These are phyloP conservation scores for Geranium rotundifolium DNA, from an alignment of 345 rosid species.

Conservation along the genomic window DNA sequence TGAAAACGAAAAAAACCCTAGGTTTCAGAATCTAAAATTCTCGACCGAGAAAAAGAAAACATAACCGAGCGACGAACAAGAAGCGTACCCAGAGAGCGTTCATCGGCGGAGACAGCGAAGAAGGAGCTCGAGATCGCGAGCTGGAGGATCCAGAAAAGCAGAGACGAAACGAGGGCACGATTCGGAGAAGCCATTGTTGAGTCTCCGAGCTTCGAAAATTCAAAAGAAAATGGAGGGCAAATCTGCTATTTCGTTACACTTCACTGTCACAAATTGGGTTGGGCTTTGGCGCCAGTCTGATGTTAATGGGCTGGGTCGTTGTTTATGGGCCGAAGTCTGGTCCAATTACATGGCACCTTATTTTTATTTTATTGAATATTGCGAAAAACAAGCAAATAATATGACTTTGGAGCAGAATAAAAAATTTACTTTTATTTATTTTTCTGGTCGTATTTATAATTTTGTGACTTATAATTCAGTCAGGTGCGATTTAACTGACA, in stretches of 20 bases:
- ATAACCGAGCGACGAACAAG: not conserved
- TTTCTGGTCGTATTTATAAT: too few relatives aligned
- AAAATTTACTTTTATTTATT: too few relatives aligned
- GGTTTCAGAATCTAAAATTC: slow-evolving; percentile 5
- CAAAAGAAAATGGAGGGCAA: not conserved
- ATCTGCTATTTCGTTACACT: not conserved
- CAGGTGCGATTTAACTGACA: too few relatives aligned
- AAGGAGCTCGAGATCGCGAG: slow-evolving; percentile 14
- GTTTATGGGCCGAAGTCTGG: too few relatives aligned
- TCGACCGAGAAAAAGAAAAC: not conserved
- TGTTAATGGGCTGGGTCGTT: too few relatives aligned
- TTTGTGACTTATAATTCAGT: too few relatives aligned
- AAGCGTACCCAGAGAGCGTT: slow-evolving; percentile 33
- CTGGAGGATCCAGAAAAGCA: slow-evolving; percentile 15
- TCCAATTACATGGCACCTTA: too few relatives aligned
- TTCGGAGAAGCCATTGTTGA: not conserved
- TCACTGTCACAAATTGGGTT: not conserved
- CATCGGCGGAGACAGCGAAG: slow-evolving; percentile 18
- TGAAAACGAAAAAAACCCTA: slow-evolving; percentile 23
- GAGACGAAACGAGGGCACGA: not conserved
- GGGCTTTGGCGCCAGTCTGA: not conserved
- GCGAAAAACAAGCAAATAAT: too few relatives aligned
- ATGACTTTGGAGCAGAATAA: too few relatives aligned
- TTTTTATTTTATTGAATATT: too few relatives aligned
- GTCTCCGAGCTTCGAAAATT: not conserved